Evolutionary conservation across 192 early-diverging fungal species (phyloP).

Genomic region (Gonapodya sp.): DNA sequence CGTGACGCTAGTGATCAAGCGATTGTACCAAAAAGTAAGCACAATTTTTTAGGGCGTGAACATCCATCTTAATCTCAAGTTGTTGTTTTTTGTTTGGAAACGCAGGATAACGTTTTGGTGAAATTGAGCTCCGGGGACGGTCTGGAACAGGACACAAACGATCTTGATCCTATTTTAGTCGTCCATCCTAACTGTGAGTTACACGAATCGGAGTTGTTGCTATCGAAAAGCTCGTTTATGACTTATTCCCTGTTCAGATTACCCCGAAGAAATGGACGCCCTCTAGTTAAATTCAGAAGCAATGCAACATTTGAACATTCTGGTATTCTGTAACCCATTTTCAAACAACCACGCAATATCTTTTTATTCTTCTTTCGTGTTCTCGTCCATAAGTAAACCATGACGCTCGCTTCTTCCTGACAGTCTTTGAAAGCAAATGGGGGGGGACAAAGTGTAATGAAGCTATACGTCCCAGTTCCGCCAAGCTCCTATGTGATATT

Average conservation of each 20-base stretch:
- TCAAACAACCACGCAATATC: too few relatives aligned
- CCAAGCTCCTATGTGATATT: too few relatives aligned
- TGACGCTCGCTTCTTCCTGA: not conserved
- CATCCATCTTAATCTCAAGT: constrained; percentile 9
- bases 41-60: not conserved
- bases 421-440: too few relatives aligned
- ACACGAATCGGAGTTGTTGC: too few relatives aligned
- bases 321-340: not conserved
- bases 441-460: too few relatives aligned
- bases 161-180: constrained; percentile 30
- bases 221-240: too few relatives aligned
- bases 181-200: constrained; percentile 30
- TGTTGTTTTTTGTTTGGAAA: not conserved
- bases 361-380: not conserved
- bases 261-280: not conserved
- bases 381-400: not conserved
- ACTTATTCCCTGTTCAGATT: not conserved
- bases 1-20: constrained; percentile 55
- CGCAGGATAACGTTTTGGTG: constrained; percentile 27
- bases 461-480: too few relatives aligned
- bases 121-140: constrained; percentile 15
- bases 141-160: constrained; percentile 8
- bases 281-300: not conserved
- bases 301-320: not conserved
- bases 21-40: constrained; percentile 50